Evolutionary conservation across 78 protist species (phyloP).

Genomic region (Dictyostelium discoideum): dicty_2.7 NC_007089.4:2008501-2009000

Average conservation of each 20-base stretch:
- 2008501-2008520: slow-evolving; percentile 1
- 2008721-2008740: slow-evolving; percentile 72
- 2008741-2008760: slow-evolving; percentile 33
- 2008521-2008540: slow-evolving; percentile 57
- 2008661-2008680: slow-evolving; percentile 69
- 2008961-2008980: slow-evolving; percentile 31
- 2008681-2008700: slow-evolving; percentile 78
- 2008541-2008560: slow-evolving; percentile 70
- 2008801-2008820: not conserved
- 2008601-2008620: slow-evolving; percentile 71
- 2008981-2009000: not conserved
- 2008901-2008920: not conserved
- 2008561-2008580: slow-evolving; percentile 55
- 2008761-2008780: not conserved
- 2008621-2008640: slow-evolving; percentile 35
- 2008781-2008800: not conserved
- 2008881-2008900: not conserved
- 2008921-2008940: not conserved
- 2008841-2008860: slow-evolving; percentile 18
- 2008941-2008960: slow-evolving; percentile 20
- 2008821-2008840: slow-evolving; percentile 51
- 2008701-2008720: slow-evolving; percentile 36
- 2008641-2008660: slow-evolving; percentile 67
- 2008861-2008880: not conserved
- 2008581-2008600: slow-evolving; percentile 51